These are phyloP conservation scores for Diplotaxis tenuifolia DNA, from an alignment of 345 rosid genomes.

Conservation along the genomic window DNA sequence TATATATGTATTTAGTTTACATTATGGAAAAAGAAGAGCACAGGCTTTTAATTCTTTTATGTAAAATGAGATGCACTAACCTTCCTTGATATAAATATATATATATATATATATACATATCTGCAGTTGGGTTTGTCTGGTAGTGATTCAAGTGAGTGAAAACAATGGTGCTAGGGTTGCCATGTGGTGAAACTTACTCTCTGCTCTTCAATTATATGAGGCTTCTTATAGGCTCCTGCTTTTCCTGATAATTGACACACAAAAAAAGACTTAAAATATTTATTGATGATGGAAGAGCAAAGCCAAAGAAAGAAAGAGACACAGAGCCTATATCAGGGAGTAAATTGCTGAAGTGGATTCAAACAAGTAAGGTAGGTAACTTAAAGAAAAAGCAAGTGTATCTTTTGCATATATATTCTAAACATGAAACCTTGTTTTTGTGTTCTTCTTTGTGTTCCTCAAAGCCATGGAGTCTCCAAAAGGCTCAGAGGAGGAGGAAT, in stretches of 20 bases:
- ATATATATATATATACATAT: constrained; percentile 38
- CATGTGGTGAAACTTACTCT: constrained; percentile 45
- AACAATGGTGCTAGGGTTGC: constrained; percentile 46
- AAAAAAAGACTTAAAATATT: constrained; percentile 9
- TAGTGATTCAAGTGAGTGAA: constrained; percentile 47
- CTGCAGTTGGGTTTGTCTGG: constrained; percentile 49
- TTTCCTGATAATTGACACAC: constrained; percentile 27
- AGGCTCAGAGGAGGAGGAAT: constrained; percentile 33
- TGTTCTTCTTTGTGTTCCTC: constrained; percentile 20
- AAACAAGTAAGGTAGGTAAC: constrained; percentile 21
- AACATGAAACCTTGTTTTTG: neutral
- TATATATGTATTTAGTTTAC: constrained; percentile 4
- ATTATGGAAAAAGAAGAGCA: constrained; percentile 31
- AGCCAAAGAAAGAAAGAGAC: constrained; percentile 30
- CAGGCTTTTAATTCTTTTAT: constrained; percentile 35
- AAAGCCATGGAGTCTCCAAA: constrained; percentile 50
- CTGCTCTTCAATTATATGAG: constrained; percentile 46
- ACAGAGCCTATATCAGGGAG: constrained; percentile 34
- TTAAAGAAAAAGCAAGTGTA: neutral
- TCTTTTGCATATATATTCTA: constrained; percentile 7
- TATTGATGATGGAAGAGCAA: constrained; percentile 39
- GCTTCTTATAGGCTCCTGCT: constrained; percentile 37
- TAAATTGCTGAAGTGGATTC: constrained; percentile 26
- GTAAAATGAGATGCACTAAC: constrained; percentile 39
- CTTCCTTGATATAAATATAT: constrained; percentile 31